These are phyloP conservation scores for Nyssa sinensis DNA, from an alignment of 148 eudicot genomes.

Conservation along the genomic window DNA sequence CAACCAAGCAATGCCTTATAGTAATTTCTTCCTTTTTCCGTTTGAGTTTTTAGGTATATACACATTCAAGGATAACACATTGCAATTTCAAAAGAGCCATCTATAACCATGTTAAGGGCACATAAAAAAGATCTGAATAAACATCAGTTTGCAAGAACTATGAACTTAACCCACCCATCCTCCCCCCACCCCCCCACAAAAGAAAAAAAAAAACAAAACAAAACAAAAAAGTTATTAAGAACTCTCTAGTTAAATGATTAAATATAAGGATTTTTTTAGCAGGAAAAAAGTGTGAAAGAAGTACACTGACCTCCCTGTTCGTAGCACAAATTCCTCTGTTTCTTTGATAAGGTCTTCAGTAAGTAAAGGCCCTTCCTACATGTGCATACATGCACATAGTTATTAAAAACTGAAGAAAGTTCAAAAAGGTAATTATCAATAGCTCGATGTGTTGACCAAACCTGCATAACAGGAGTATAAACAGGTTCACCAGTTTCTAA, in stretches of 20 bases:
- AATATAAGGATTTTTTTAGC: background rate
- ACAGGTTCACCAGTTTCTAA: slow-evolving; percentile 91
- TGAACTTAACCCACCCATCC: too few relatives aligned
- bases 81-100: background rate
- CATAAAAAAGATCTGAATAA: slow-evolving; percentile 1
- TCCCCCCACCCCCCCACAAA: too few relatives aligned
- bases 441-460: slow-evolving; percentile 25
- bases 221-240: too few relatives aligned
- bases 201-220: too few relatives aligned
- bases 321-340: slow-evolving; percentile 86
- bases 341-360: slow-evolving; percentile 94
- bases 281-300: background rate
- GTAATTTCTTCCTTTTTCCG: background rate
- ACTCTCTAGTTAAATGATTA: background rate
- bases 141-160: too few relatives aligned
- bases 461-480: slow-evolving; percentile 86
- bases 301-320: slow-evolving; percentile 96
- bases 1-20: background rate
- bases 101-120: background rate
- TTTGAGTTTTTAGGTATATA: background rate
- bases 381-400: slow-evolving; percentile 8
- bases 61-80: background rate
- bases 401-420: slow-evolving; percentile 7
- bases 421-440: slow-evolving; percentile 10
- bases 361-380: slow-evolving; percentile 87